Base-by-base conservation (phyloP, 2,329 filamentous ascomycete species). In the Verticillium dahliae region DNA sequence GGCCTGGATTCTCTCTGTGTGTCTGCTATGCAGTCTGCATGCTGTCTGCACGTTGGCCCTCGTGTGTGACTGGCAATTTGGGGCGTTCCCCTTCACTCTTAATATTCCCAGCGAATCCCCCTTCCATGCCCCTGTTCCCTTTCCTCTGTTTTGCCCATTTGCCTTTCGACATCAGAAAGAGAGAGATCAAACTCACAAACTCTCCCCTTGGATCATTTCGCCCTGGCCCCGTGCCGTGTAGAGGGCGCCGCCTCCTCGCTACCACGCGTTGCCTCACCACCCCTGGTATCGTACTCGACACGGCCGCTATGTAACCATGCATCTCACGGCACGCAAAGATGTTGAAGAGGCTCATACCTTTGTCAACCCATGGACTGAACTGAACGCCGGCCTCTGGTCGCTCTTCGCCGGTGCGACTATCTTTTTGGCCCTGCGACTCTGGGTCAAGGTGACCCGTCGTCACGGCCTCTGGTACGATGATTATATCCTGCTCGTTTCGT, bases 391-490 rank as follows among this genome's bases (percentile, higher is more conserved):
- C 2, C 57, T 75, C 14, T 76, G 74, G 74, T 65, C 64, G 18
- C 65, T 76, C 6, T 75, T 74, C 38, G 57, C 62, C 0, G 73
- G 67, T 22, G 70, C 74, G 2, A 71, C 68, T 13, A 35, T 70
- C 22, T 70, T 76, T 57, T 61, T 76, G 13, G 67, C 15, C 13
- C 56, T 74, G 45, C 66, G 74, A 18, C 58, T 76, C 14, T 76
- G 72, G 67, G 70, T 72, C 56, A 76, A 76, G 66, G 31, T 74
- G n/a, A 70, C 66, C 35, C 68, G 71, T 35, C 67, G 73, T 5
- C 71, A 75, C 62, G 73, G 74, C 2, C 67, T 76, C 56, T 76
- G 74, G 74, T 76, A 75, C 58, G 74, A 76, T 59, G 74, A 76
- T 61, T 73, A 74, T 34, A 71, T 76, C 60, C 68, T 76, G n/a